phyloP scores from a whole-genome alignment of 2,329 filamentous ascomycete species.

The Colletotrichum salicis region DNA sequence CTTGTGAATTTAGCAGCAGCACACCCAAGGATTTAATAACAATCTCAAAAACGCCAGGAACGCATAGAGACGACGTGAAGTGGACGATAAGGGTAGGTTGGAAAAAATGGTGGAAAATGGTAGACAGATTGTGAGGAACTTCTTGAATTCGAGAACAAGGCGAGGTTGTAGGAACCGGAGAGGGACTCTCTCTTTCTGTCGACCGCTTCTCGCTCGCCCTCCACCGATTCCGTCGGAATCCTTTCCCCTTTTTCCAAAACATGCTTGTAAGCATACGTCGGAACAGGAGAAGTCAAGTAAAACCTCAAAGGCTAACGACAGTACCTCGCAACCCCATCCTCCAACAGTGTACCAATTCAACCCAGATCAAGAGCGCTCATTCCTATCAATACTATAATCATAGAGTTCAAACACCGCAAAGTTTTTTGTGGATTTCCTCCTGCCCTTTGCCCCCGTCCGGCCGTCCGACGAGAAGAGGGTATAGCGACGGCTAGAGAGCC shows the following conservation, averaged over 20 bases:
- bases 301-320: not conserved
- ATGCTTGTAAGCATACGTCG: constrained; percentile 9
- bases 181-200: not conserved
- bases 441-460: constrained; percentile 28
- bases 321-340: constrained; percentile 2
- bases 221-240: not conserved
- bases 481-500: constrained; percentile 22
- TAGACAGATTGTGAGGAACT: constrained; percentile 21
- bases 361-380: constrained; percentile 20
- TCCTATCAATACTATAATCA: constrained; percentile 33
- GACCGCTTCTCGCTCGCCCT: constrained; percentile 8
- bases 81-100: not conserved
- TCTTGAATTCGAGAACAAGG: constrained; percentile 34
- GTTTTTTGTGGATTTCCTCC: constrained; percentile 33
- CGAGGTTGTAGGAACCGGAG: constrained; percentile 25
- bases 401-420: constrained; percentile 21
- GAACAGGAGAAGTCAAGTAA: constrained; percentile 8
- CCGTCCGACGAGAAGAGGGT: constrained; percentile 33
- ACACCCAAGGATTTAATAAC: not conserved
- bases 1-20: not conserved
- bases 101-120: not conserved
- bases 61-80: not conserved
- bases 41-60: constrained; percentile 13
- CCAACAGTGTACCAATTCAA: constrained; percentile 19
- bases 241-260: not conserved